These are phyloP conservation scores for Botrytis byssoidea DNA, from an alignment of 2,329 filamentous ascomycete genomes.

Conservation along the genomic window DNA sequence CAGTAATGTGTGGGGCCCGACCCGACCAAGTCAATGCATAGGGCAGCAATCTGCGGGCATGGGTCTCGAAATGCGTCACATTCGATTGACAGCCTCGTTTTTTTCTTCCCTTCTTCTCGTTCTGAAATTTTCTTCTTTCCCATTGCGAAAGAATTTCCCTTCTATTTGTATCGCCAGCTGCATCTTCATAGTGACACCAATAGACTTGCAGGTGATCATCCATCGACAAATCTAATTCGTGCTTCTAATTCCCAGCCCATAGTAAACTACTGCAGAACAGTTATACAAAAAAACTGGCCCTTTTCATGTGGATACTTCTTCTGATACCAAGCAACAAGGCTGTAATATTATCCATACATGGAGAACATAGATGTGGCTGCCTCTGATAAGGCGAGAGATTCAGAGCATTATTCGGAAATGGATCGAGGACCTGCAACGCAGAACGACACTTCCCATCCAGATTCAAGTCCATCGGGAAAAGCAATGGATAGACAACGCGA, in stretches of 20 bases:
- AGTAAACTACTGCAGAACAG: slow-evolving; percentile 17
- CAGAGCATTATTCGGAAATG: slow-evolving; percentile 15
- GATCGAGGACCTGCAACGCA: slow-evolving; percentile 17
- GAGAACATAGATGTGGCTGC: slow-evolving; percentile 21
- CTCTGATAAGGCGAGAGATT: slow-evolving; percentile 19
- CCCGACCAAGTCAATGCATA: slow-evolving; percentile 16
- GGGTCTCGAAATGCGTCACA: slow-evolving; percentile 9
- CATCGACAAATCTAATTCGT: slow-evolving; percentile 3
- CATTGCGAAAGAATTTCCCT: not conserved
- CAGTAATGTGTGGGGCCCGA: slow-evolving; percentile 18
- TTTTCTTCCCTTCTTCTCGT: slow-evolving; percentile 10
- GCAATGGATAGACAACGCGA: slow-evolving; percentile 21
- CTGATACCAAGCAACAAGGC: slow-evolving; percentile 15
- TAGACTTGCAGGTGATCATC: slow-evolving; percentile 12
- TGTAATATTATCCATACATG: slow-evolving; percentile 18
- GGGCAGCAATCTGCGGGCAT: slow-evolving; percentile 21
- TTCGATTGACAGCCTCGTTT: slow-evolving; percentile 20
- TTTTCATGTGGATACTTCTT: slow-evolving; percentile 8
- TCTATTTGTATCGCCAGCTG: slow-evolving; percentile 14
- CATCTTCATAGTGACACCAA: slow-evolving; percentile 18
- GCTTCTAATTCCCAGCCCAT: not conserved
- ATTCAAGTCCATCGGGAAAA: slow-evolving; percentile 14
- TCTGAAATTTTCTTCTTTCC: not conserved
- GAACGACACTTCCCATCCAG: slow-evolving; percentile 13
- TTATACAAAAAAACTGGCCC: slow-evolving; percentile 8